phyloP scores from a whole-genome alignment of 768 basidiomycete species.

The Leccinellum rugosiceps region DNA sequence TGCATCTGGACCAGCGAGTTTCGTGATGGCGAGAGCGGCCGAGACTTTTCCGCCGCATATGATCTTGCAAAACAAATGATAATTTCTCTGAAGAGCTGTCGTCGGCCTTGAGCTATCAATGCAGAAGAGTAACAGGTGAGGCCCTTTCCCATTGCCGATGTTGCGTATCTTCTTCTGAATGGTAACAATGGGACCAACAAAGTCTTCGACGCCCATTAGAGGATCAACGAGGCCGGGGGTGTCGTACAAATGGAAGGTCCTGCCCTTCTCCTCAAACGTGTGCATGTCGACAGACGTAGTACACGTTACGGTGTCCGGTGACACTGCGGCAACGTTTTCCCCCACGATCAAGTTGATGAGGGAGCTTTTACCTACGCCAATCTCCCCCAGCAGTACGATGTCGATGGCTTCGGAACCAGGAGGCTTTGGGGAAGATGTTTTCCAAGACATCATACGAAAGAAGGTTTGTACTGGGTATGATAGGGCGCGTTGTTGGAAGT shows the following conservation, averaged over 20 bases:
- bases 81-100: constrained; percentile 24
- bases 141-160: constrained; percentile 27
- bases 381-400: constrained; percentile 35
- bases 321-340: constrained; percentile 26
- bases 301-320: constrained; percentile 31
- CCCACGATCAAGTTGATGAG: constrained; percentile 39
- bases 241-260: constrained; percentile 29
- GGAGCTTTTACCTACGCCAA: constrained; percentile 39
- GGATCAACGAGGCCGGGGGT: constrained; percentile 34
- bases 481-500: constrained; percentile 8
- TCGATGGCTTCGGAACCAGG: constrained; percentile 18
- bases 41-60: constrained; percentile 27
- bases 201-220: constrained; percentile 11
- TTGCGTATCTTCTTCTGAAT: constrained; percentile 30
- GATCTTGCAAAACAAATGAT: constrained; percentile 25
- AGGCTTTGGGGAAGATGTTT: not conserved
- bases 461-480: constrained; percentile 17
- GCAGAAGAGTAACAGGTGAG: constrained; percentile 31
- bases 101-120: constrained; percentile 27
- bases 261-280: constrained; percentile 17
- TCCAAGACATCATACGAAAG: constrained; percentile 1
- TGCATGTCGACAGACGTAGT: constrained; percentile 31
- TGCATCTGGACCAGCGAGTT: constrained; percentile 25
- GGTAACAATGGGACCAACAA: constrained; percentile 23
- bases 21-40: constrained; percentile 29